phyloP scores from a whole-genome alignment of 768 basidiomycete species.

The Calocera viscosa region DNA sequence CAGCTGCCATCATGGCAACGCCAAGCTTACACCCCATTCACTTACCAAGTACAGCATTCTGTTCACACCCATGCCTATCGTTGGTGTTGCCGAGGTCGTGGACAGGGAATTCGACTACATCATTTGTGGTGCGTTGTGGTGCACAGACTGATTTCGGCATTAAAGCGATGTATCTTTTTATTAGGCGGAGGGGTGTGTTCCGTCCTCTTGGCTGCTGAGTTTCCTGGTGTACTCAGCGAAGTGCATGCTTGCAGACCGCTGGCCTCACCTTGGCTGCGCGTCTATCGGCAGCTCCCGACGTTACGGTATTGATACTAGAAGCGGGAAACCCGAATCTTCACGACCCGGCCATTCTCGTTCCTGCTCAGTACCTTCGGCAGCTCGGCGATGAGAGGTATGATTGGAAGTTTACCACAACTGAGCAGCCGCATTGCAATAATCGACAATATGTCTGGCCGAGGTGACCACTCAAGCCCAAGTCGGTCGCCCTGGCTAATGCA shows the following conservation, averaged over 20 bases:
- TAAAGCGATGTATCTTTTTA: neutral
- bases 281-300: constrained; percentile 20
- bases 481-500: too few relatives aligned
- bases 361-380: constrained; percentile 24
- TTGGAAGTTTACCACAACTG: constrained; percentile 19
- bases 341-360: constrained; percentile 14
- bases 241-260: neutral
- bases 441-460: constrained; percentile 20
- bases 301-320: constrained; percentile 21
- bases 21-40: neutral
- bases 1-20: neutral
- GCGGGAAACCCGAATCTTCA: constrained; percentile 18
- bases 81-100: neutral
- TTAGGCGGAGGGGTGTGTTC: neutral
- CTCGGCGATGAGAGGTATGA: constrained; percentile 20
- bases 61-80: neutral
- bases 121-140: neutral
- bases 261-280: constrained; percentile 21
- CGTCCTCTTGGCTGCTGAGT: neutral
- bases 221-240: neutral
- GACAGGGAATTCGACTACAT: neutral
- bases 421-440: constrained; percentile 14
- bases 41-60: neutral
- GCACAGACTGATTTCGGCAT: neutral
- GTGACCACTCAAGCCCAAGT: constrained; percentile 13